A percentile compares a stretch with the other conserved stretches of the same genome.
Conservation (phyloP, 768 basidiomycete species). For the Lactarius tabidus region DNA sequence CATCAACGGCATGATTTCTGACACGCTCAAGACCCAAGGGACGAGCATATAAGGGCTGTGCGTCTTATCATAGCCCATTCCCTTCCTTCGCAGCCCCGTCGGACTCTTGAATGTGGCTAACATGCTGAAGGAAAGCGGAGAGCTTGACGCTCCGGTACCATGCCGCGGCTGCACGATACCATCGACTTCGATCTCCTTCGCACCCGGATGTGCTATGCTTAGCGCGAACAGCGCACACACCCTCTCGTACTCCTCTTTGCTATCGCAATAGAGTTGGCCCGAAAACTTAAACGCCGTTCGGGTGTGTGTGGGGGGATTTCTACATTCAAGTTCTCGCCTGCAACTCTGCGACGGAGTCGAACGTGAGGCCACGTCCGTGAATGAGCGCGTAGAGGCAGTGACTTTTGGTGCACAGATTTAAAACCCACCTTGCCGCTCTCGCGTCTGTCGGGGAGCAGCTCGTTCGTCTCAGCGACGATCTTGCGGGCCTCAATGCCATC, state of each 20-base stretch:
- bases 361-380: too few species aligned
- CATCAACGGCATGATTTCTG: too few species aligned
- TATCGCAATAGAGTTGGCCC: conserved; percentile 17
- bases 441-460: too few species aligned
- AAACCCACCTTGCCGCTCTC: too few species aligned
- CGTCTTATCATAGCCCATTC: neutral
- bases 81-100: conserved; percentile 1
- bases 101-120: conserved; percentile 1
- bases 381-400: too few species aligned
- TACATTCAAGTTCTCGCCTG: too few species aligned
- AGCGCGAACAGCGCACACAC: neutral
- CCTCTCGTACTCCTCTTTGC: too few species aligned
- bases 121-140: neutral
- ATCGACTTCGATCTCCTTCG: neutral
- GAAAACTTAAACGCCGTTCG: conserved; percentile 7
- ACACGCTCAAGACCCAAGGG: too few species aligned
- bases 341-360: too few species aligned
- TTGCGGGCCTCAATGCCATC: too few species aligned
- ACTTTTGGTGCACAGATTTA: too few species aligned
- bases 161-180: neutral
- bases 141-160: neutral
- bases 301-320: neutral
- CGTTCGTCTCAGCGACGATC: too few species aligned
- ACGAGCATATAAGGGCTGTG: neutral
- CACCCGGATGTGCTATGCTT: neutral